Evolutionary conservation across 805 yeast genomes (phyloP).

Genomic region (Saturnispora halmiae): DNA sequence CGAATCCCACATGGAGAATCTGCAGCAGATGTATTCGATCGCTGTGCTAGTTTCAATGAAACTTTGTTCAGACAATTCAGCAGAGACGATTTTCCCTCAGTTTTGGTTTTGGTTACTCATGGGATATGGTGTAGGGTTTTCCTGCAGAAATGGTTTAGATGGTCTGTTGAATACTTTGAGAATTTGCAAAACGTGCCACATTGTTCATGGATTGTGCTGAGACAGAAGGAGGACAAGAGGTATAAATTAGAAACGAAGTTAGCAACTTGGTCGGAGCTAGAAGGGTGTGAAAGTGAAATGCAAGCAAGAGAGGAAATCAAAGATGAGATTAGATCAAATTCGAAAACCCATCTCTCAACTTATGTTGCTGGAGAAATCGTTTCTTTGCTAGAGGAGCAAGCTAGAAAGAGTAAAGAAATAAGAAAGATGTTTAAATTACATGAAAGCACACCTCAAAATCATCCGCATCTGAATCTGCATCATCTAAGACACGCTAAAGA

Average conservation of each 20-base stretch:
- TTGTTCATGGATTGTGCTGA: conserved; percentile 77
- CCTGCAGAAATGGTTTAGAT: conserved; percentile 87
- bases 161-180: conserved; percentile 88
- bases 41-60: conserved; percentile 86
- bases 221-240: conserved; percentile 40
- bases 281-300: conserved; percentile 19
- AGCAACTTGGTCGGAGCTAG: conserved; percentile 62
- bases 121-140: conserved; percentile 94
- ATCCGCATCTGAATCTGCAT: neutral
- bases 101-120: conserved; percentile 79
- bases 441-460: neutral
- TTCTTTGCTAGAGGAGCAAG: conserved; percentile 32
- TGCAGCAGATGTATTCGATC: conserved; percentile 91
- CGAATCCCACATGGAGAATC: conserved; percentile 90
- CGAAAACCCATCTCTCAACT: conserved; percentile 1
- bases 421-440: conserved; percentile 3
- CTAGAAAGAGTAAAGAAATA: conserved; percentile 5
- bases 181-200: conserved; percentile 74
- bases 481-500: too few species aligned
- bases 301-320: conserved; percentile 21
- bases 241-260: conserved; percentile 54
- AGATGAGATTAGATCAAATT: conserved; percentile 21
- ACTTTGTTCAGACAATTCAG: conserved; percentile 75
- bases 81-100: conserved; percentile 61
- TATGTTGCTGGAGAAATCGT: conserved; percentile 36